phyloP scores from a whole-genome alignment of 495 filamentous ascomycete genomes.

The Penicillium bovifimosum region DNA sequence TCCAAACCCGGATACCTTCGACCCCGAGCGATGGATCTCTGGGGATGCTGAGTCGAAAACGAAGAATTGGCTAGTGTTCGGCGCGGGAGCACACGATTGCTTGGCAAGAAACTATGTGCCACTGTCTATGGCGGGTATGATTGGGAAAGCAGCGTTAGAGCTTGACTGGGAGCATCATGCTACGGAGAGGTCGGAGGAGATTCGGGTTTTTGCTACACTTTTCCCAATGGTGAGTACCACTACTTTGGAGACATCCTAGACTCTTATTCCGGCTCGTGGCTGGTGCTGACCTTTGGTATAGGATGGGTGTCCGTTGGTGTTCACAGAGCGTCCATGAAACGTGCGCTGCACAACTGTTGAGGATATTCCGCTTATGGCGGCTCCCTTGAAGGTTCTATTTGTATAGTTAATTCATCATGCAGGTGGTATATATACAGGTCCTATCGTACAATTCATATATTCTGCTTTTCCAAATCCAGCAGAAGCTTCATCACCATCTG shows the following conservation, averaged over 20 bases:
- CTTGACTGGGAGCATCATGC: constrained; percentile 82
- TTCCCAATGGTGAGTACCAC: constrained; percentile 77
- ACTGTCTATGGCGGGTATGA: constrained; percentile 75
- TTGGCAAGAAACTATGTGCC: constrained; percentile 83
- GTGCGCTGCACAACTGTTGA: too few species aligned
- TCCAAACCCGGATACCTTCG: constrained; percentile 70
- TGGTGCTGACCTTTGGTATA: constrained; percentile 11
- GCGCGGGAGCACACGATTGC: constrained; percentile 88
- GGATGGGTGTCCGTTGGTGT: constrained; percentile 61
- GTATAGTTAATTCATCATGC: background rate
- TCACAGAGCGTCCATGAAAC: constrained; percentile 33
- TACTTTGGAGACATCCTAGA: background rate
- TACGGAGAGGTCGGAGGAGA: constrained; percentile 75
- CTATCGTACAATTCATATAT: background rate
- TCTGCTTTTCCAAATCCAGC: background rate
- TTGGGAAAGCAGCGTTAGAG: constrained; percentile 78
- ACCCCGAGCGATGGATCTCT: constrained; percentile 81
- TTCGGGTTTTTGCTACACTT: constrained; percentile 91
- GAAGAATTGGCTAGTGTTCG: constrained; percentile 96
- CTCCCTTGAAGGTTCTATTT: background rate
- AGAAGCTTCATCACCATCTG: background rate
- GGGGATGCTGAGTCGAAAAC: constrained; percentile 84
- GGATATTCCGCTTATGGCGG: too few species aligned
- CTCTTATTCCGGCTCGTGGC: background rate
- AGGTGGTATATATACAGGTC: background rate